These are phyloP conservation scores for Elsinoe batatas DNA, from an alignment of 2,329 filamentous ascomycete genomes.

Conservation along the genomic window DNA sequence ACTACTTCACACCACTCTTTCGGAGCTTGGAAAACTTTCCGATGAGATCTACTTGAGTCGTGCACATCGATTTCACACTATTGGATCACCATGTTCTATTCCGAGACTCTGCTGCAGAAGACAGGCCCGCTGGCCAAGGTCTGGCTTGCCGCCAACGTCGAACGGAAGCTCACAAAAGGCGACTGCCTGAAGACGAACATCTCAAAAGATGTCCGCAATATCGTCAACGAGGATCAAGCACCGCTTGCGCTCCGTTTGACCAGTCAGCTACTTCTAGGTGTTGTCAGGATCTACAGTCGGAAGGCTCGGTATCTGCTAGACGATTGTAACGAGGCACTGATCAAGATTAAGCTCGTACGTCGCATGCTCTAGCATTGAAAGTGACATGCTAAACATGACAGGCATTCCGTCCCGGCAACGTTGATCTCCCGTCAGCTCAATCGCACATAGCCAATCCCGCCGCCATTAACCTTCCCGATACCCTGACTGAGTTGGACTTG, in stretches of 20 bases:
- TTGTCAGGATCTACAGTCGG: conserved; percentile 93
- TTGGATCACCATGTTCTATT: conserved; percentile 73
- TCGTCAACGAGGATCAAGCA: conserved; percentile 84
- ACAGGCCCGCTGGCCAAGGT: conserved; percentile 93
- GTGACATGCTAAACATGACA: conserved; percentile 29
- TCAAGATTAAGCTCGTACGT: conserved; percentile 96
- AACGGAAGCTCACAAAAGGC: conserved; percentile 96
- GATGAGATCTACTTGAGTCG: neutral
- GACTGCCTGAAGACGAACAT: conserved; percentile 93
- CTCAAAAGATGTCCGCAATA: conserved; percentile 86
- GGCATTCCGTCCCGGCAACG: conserved; percentile 94
- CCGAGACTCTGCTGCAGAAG: conserved; percentile 89
- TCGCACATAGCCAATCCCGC: conserved; percentile 73
- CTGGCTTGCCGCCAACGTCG: conserved; percentile 95
- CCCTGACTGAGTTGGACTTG: conserved; percentile 84
- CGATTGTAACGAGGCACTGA: conserved; percentile 92
- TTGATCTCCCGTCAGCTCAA: conserved; percentile 76
- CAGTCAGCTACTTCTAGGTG: conserved; percentile 86
- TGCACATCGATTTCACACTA: neutral
- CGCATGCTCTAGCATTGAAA: conserved; percentile 3
- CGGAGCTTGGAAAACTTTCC: neutral
- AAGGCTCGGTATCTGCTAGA: conserved; percentile 94
- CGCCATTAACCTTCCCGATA: conserved; percentile 80
- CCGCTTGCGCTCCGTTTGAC: conserved; percentile 91
- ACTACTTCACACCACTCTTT: neutral